Evolutionary conservation across 2,329 filamentous ascomycete genomes (phyloP), one percentile per base, ranked within the genome.

Genomic region (Macrophomina tecta): DNA sequence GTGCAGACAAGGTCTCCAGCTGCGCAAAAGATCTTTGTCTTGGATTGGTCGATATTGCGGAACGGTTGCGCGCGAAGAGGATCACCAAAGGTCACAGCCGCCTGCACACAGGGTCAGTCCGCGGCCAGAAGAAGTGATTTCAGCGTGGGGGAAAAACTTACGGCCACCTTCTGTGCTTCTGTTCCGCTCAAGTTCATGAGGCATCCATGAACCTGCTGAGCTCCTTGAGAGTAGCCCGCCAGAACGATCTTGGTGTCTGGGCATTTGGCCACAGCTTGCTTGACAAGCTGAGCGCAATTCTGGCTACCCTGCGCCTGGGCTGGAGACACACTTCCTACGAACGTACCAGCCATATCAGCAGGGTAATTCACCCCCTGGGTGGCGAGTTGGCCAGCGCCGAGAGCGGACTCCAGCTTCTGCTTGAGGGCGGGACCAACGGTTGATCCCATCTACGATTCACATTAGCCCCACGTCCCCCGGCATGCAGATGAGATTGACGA

Each of bases 311-410:
- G 72, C 4, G 72, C 70, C 69, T 84, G 82, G 2, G 84, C 84
- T 8, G 82, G 81, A 16, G 75, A 75, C 5, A 84, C 40, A 8
- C 56, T 60, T 14, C 56, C 56, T 40, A 60, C 14, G 28, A 48
- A 18, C 11, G 56, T 60, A 72, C 69, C 84, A 85, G 49, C 62
- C 4, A 46, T 34, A n/a, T 52, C 49, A 14, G 48, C 49, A 3
- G 81, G 74, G 70, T 87, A 88, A 42, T 83, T 77, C 18, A 87
- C 82, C 55, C 85, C 86, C 74, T 87, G 85, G 12, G 86, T 80
- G 3, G 82, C 82, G 6, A 86, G 72, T 18, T 60, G 42, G 53
- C 74, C 76, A 6, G 74, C 76, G 12, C 81, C 83, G 68, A 86
- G 74, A 63, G 75, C 72, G 4, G 71, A 53, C 8, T 77, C 78